Evolutionary conservation across 495 filamentous ascomycete genomes (phyloP), one percentile per base, ranked within the genome.

Genomic region (Penicillium dipodomyicola): DNA sequence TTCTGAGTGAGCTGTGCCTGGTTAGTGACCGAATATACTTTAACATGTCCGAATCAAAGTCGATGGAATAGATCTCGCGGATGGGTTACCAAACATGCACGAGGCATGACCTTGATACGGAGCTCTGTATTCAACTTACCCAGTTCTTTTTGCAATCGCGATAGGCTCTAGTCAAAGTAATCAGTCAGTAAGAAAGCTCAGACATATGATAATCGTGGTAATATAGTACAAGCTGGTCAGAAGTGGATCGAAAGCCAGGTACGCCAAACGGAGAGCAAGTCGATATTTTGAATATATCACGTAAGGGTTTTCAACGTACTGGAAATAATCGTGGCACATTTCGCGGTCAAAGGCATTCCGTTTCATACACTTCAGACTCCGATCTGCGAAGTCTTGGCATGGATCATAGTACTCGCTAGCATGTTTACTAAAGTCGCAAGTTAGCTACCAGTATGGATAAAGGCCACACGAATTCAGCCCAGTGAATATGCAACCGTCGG

Each of bases 301-400:
- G 15, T 15, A 15, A 59, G 44, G 33, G 35, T 57, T 44, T 19
- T 17, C n/a, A 11, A 50, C 48, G 15, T 65, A 97, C 92, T 96
- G 88, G 66, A 97, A 97, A 70, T 94, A 97, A 69, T 97, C 94
- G 48, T 74, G 73, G 65, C 93, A 97, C 83, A 97, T 86, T n/a
- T 87, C 80, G 51, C 85, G 82, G 69, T 96, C 91, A 19, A 84
- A 90, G 3, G 75, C 85, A 73, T 97, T 97, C 22, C 93, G 84
- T 61, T 89, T 85, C 71, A 97, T 78, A 73, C 93, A 97, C 65
- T 82, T 84, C 12, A 96, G 82, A 71, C 91, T 96, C 57, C 83
- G 79, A 45, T 84, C 72, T n/a, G 94, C 93, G n/a, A 90, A 92
- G 54, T 95, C 90, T 67, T 97, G 92, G 68, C 93, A 97, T 14